Percentiles rank a stretch among this genome's conserved stretches.
Conservation (phyloP, 169 alveolate species). For the Sarcocystis neurona region DNA sequence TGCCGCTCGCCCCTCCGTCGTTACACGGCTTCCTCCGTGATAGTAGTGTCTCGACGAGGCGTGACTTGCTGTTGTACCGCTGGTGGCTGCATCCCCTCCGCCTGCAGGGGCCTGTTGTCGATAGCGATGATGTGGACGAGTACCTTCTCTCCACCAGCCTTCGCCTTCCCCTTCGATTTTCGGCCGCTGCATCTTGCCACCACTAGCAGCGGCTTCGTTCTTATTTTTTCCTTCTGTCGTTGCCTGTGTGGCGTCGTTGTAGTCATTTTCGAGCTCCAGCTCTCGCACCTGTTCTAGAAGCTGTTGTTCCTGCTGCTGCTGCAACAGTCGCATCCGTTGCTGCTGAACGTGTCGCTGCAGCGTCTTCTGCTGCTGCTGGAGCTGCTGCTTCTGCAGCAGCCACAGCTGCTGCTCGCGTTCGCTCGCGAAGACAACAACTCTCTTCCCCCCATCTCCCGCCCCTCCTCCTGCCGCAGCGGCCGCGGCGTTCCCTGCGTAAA, state of each 20-base stretch:
- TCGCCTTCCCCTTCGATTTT: neutral
- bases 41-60: neutral
- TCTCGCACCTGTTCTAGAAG: slow-evolving; percentile 1
- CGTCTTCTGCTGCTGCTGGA: slow-evolving; percentile 26
- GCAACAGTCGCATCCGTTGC: slow-evolving; percentile 33
- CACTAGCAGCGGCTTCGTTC: neutral
- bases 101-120: no score
- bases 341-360: slow-evolving; percentile 41
- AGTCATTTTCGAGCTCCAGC: slow-evolving; percentile 21
- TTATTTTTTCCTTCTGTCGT: neutral
- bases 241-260: neutral
- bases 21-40: neutral
- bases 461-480: slow-evolving; percentile 2
- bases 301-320: slow-evolving; percentile 34
- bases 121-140: no score
- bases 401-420: slow-evolving; percentile 29
- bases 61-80: no score
- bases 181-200: neutral
- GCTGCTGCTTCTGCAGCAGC: slow-evolving; percentile 32
- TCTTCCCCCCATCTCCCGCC: no score
- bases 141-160: neutral
- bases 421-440: no score
- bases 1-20: neutral
- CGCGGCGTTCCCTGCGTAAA: neutral
- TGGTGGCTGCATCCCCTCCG: no score